These are phyloP conservation scores for Phyllosticta citriasiana DNA, from an alignment of 2,329 filamentous ascomycete genomes.

Conservation along the genomic window DNA sequence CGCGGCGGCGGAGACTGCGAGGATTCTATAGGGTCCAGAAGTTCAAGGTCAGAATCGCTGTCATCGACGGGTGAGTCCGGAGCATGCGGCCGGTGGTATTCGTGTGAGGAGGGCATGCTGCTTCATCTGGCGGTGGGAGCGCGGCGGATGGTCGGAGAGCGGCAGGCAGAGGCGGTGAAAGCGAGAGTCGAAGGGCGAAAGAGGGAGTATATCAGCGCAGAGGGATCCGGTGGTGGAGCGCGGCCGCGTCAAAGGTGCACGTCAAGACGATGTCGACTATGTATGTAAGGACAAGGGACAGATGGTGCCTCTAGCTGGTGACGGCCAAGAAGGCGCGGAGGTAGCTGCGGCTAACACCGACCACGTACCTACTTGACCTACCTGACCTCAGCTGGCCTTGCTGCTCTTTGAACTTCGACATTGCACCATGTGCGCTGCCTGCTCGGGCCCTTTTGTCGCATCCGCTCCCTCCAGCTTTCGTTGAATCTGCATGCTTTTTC, in stretches of 20 bases:
- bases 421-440: background rate
- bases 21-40: conserved; percentile 54
- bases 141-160: conserved; percentile 12
- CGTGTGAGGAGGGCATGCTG: conserved; percentile 33
- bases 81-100: conserved; percentile 45
- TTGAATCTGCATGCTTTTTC: background rate
- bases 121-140: conserved; percentile 8
- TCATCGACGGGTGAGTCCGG: conserved; percentile 52
- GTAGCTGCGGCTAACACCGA: background rate
- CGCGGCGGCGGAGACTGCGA: conserved; percentile 20
- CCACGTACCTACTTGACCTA: background rate
- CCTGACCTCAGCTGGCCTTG: background rate
- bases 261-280: background rate
- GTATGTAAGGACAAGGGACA: background rate
- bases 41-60: conserved; percentile 61
- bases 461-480: background rate
- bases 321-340: background rate
- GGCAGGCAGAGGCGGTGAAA: background rate
- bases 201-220: background rate
- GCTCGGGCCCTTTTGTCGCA: background rate
- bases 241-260: background rate
- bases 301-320: background rate
- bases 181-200: background rate
- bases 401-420: background rate
- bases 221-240: background rate